phyloP scores from a whole-genome alignment of 371 early-diverging fungal species.

The Rhizomucor pusillus region DNA sequence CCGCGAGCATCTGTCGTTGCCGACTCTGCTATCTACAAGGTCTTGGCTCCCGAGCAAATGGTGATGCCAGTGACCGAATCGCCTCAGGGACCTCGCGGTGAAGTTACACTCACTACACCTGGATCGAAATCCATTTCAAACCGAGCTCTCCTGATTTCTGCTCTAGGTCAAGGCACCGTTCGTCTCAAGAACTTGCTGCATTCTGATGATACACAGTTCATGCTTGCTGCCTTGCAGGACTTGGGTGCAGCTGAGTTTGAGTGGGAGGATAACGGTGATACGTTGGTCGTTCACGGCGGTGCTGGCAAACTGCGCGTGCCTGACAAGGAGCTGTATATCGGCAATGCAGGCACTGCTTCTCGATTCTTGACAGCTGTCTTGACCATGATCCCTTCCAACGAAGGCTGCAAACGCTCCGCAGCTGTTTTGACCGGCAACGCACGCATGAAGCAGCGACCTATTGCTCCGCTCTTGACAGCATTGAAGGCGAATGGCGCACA shows the following conservation, averaged over 20 bases:
- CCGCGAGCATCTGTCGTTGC: conserved; percentile 77
- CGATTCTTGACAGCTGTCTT: conserved; percentile 92
- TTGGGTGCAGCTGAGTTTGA: conserved; percentile 83
- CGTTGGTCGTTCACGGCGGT: conserved; percentile 81
- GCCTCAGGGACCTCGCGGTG: conserved; percentile 35
- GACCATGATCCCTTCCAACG: conserved; percentile 63
- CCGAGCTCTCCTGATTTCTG: conserved; percentile 91
- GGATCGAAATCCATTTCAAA: conserved; percentile 98
- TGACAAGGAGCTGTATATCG: conserved; percentile 82
- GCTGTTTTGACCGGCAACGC: conserved; percentile 93
- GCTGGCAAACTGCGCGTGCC: conserved; percentile 79
- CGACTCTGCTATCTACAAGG: conserved; percentile 81
- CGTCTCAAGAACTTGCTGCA: conserved; percentile 86
- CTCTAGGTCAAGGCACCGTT: conserved; percentile 84
- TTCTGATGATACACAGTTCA: conserved; percentile 97
- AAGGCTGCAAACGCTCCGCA: conserved; percentile 28
- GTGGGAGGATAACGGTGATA: conserved; percentile 93
- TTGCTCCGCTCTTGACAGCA: conserved; percentile 87
- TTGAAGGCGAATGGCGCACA: conserved; percentile 76
- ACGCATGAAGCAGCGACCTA: conserved; percentile 96
- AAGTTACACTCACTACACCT: conserved; percentile 75
- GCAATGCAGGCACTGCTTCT: conserved; percentile 98
- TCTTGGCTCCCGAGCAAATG: conserved; percentile 75
- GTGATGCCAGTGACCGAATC: conserved; percentile 66
- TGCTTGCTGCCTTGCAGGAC: conserved; percentile 88